Percentiles rank a stretch among this genome's conserved stretches.
Conservation (phyloP, 164 flowering plant species). For the Buxus sempervirens region DNA sequence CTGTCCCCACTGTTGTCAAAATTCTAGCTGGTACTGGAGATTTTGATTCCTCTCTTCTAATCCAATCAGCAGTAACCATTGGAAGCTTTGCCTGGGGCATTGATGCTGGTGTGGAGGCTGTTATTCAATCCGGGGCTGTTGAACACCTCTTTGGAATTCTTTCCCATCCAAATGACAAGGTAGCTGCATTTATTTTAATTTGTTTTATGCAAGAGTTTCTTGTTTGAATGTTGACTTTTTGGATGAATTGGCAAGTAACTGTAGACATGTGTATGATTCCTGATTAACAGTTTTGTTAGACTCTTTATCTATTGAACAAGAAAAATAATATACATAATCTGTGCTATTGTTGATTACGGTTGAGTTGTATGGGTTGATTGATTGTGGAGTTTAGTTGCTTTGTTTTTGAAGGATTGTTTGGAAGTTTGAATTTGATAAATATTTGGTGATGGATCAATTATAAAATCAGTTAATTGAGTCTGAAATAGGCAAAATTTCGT, state of each 20-base stretch:
- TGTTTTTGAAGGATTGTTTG: neutral
- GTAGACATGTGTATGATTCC: too few relatives aligned
- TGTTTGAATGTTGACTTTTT: neutral
- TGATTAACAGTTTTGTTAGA: too few relatives aligned
- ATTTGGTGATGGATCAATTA: neutral
- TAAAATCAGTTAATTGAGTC: neutral
- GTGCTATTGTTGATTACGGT: too few relatives aligned
- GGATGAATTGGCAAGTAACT: neutral
- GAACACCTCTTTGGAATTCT: conserved; percentile 50
- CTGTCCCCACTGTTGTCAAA: conserved; percentile 62
- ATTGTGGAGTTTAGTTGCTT: neutral
- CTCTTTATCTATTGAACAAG: too few relatives aligned
- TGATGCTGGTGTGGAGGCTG: conserved; percentile 78
- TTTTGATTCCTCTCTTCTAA: conserved; percentile 33
- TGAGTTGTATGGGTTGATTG: too few relatives aligned
- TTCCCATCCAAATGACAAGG: conserved; percentile 63
- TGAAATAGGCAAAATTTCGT: neutral
- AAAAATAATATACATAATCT: too few relatives aligned
- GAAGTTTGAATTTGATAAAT: neutral
- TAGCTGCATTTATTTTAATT: conserved; percentile 9
- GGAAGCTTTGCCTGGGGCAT: conserved; percentile 96
- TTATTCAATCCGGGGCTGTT: conserved; percentile 77
- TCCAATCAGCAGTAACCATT: conserved; percentile 82
- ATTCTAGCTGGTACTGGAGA: conserved; percentile 34
- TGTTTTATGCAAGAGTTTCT: neutral